phyloP scores from a whole-genome alignment of 192 early-diverging fungal genomes.

The Umbelopsis ramanniana region DNA sequence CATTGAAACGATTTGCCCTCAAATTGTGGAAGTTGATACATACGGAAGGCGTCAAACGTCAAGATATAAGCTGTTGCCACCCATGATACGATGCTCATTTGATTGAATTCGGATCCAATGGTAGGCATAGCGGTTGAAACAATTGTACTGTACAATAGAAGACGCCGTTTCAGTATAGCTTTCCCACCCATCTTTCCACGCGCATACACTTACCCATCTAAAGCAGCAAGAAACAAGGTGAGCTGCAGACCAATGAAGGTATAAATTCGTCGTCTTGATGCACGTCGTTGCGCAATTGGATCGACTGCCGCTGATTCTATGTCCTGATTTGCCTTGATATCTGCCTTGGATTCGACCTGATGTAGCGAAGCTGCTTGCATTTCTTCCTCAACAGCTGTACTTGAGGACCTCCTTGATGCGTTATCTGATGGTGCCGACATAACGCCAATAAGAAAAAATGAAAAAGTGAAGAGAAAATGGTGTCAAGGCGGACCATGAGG shows the following conservation, averaged over 20 bases:
- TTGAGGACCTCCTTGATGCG: neutral
- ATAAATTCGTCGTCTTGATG: constrained; percentile 16
- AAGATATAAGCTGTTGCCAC: constrained; percentile 76
- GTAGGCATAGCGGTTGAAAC: constrained; percentile 76
- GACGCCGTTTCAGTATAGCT: neutral
- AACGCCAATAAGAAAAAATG: neutral
- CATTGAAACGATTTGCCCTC: neutral
- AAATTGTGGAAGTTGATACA: neutral
- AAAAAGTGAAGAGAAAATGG: neutral
- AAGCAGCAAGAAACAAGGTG: constrained; percentile 40
- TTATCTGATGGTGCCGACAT: neutral
- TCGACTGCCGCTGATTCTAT: neutral
- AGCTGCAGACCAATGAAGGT: constrained; percentile 39
- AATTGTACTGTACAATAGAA: constrained; percentile 61
- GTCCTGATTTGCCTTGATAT: neutral
- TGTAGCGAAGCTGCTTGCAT: neutral
- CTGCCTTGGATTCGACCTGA: neutral
- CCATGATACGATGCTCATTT: constrained; percentile 75
- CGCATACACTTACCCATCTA: constrained; percentile 42
- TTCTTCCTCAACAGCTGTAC: neutral
- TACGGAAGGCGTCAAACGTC: constrained; percentile 43
- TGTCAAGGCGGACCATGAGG: neutral
- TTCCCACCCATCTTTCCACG: neutral
- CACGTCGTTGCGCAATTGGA: neutral
- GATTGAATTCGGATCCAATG: constrained; percentile 75